Base-by-base conservation (phyloP, 129 eudicot species). In the Chrysanthemum seticuspe region DNA sequence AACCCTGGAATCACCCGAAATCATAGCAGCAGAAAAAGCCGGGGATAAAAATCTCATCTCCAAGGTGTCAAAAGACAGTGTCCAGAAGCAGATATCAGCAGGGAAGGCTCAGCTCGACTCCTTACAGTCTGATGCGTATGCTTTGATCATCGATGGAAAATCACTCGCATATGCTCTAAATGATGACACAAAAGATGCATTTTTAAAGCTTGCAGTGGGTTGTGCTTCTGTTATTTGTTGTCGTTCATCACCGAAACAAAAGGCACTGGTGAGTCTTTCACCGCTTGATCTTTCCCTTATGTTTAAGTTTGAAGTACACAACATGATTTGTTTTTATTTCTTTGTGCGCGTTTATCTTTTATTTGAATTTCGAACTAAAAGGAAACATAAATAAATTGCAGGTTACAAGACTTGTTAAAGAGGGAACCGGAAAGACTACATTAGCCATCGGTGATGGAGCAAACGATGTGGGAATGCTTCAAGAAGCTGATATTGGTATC, bases 401-500 rank as follows among this genome's bases (percentile, higher is more conserved):
- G 92, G 87, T 87, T 27, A 87, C 94, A 3, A 80, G 87, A 75
- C 81, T 87, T 63, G 89, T 87, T 64, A 87, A 78, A 57, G 77
- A 77, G 62, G 82, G 85, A 75, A 87, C 94, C 7, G 82, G 94
- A 27, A 87, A 82, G 75, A 85, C 85, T 25, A 87, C 94, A 56
- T 68, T 87, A 58, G 94, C 87, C 56, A 82, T 87, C 56, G 94
- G 94, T 23, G 94, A 87, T 70, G 94, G 94, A 65, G 94, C 94
- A 72, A 87, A 87, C 55, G 94, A 87, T 70, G 94, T 87, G 70
- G 94, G 94, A 49, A 87, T 87, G 94, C 74, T 87, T 82, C 94
- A 87, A 83, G 94, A 85, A 83, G 89, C 94, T 48, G 94, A 87
- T 58, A 87, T 87, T 16, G 94, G 89, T 58, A 71, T 87, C 31